These are phyloP conservation scores for Gossypium stocksii DNA, from an alignment of 345 rosid genomes.

Conservation along the genomic window DNA sequence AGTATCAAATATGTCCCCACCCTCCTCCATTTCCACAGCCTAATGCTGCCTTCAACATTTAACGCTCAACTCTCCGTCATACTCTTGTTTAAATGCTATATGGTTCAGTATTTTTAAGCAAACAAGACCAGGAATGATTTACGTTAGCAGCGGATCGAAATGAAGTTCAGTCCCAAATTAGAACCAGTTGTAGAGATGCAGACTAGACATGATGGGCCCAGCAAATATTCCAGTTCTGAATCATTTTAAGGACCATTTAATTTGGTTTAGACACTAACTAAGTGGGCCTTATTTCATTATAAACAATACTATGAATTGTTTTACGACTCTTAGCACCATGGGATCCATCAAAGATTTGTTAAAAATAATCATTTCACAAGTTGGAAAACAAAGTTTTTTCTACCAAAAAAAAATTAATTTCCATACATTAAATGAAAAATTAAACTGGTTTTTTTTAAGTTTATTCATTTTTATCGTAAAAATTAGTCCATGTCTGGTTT, in stretches of 20 bases:
- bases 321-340: too few relatives aligned
- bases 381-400: too few relatives aligned
- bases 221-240: background rate
- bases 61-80: too few relatives aligned
- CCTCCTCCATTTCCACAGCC: slow-evolving; percentile 8
- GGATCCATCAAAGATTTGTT: too few relatives aligned
- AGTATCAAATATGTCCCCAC: slow-evolving; percentile 36
- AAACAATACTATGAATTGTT: too few relatives aligned
- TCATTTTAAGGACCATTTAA: background rate
- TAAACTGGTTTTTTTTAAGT: too few relatives aligned
- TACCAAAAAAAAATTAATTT: background rate
- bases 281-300: background rate
- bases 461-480: too few relatives aligned
- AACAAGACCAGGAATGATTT: too few relatives aligned
- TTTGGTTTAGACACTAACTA: background rate
- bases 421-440: background rate
- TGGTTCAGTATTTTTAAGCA: too few relatives aligned
- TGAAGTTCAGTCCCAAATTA: background rate
- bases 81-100: too few relatives aligned
- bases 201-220: background rate
- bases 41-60: background rate
- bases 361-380: too few relatives aligned
- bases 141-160: background rate
- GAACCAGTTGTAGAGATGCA: background rate
- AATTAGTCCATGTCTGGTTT: too few relatives aligned